Evolutionary conservation across 768 basidiomycete species (phyloP).

Genomic region (Leccinum fibrillosum): DNA sequence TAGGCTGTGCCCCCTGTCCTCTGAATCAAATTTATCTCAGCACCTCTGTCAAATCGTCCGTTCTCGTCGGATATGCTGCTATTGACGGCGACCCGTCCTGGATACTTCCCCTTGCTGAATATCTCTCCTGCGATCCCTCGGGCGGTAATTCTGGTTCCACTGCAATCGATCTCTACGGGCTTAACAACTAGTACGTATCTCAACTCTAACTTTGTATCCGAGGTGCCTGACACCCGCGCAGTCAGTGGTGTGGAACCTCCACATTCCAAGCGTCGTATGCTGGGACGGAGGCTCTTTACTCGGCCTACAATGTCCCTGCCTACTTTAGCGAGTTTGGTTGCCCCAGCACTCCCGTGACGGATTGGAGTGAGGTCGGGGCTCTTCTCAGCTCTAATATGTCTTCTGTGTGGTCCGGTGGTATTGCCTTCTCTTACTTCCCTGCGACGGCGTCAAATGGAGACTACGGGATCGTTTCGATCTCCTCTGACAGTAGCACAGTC

Average conservation of each 20-base stretch:
- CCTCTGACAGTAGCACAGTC: constrained; percentile 60
- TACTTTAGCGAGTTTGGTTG: constrained; percentile 93
- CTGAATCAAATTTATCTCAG: constrained; percentile 31
- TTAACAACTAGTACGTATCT: constrained; percentile 76
- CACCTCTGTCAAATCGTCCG: constrained; percentile 57
- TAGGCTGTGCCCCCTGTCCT: background rate
- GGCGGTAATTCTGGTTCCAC: constrained; percentile 50
- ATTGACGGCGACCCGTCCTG: constrained; percentile 70
- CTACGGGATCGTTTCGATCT: constrained; percentile 85
- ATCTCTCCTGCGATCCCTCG: constrained; percentile 71
- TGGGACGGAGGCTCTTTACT: constrained; percentile 49
- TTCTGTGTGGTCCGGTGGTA: constrained; percentile 80
- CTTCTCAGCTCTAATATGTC: constrained; percentile 74
- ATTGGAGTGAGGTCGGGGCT: constrained; percentile 74
- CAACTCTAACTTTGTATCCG: background rate
- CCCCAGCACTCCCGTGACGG: constrained; percentile 56
- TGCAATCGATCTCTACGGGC: constrained; percentile 80
- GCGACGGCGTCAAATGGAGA: constrained; percentile 66
- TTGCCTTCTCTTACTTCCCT: constrained; percentile 91
- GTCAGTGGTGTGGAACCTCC: constrained; percentile 79
- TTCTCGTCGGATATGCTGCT: constrained; percentile 81
- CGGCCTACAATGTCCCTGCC: constrained; percentile 70
- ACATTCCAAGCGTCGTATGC: constrained; percentile 57
- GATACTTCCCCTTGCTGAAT: constrained; percentile 68
- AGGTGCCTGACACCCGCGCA: constrained; percentile 29